Evolutionary conservation across 331 rosid genomes (phyloP).

Genomic region (Malus hybrid): DNA sequence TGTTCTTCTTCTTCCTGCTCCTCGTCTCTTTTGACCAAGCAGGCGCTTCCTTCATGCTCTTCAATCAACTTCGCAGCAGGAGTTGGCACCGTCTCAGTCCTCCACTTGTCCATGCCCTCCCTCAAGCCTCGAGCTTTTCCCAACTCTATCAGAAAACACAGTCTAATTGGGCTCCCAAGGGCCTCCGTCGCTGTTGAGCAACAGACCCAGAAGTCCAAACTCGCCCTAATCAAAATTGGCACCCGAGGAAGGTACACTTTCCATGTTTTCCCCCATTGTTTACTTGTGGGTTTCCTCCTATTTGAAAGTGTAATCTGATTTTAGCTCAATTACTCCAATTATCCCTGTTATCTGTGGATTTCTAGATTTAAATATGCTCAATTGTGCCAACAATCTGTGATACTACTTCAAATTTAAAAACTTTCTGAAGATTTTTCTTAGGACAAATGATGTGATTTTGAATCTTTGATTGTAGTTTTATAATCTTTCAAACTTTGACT

Average conservation of each 20-base stretch:
- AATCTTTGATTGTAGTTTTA: too few relatives aligned
- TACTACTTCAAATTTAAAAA: too few relatives aligned
- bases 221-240: constrained; percentile 71
- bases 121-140: constrained; percentile 30
- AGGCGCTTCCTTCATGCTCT: constrained; percentile 6
- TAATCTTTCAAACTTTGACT: not conserved
- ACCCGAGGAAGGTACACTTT: constrained; percentile 73
- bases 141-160: constrained; percentile 15
- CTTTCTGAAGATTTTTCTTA: too few relatives aligned
- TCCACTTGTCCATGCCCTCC: constrained; percentile 31
- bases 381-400: too few relatives aligned
- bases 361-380: too few relatives aligned
- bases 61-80: constrained; percentile 11
- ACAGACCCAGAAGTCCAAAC: constrained; percentile 37
- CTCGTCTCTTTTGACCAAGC: not conserved
- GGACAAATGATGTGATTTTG: too few relatives aligned
- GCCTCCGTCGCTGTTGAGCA: constrained; percentile 74
- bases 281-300: not conserved
- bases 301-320: not conserved
- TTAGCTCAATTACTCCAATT: not conserved
- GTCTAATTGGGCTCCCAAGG: constrained; percentile 16
- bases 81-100: constrained; percentile 29
- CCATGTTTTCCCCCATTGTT: not conserved
- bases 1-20: constrained; percentile 15
- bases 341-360: not conserved